Conservation (phyloP, 768 basidiomycete genomes). For the Psilocybe cubensis region DNA sequence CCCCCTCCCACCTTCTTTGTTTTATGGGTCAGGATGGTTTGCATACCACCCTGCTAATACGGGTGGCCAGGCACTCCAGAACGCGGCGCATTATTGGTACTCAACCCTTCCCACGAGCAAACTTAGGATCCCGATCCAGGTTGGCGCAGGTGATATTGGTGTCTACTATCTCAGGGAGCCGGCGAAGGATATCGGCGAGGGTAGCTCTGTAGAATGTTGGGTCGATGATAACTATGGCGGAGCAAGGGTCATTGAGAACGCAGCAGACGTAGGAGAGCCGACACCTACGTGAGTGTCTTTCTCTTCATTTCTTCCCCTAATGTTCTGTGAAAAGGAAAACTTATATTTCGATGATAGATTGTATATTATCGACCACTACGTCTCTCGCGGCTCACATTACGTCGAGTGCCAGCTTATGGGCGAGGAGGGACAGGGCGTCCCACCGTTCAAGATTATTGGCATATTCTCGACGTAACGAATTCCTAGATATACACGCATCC, state of each 20-base stretch:
- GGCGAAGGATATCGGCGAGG: constrained; percentile 53
- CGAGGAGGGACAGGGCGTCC: constrained; percentile 81
- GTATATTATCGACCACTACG: constrained; percentile 83
- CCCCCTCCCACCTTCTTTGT: constrained; percentile 91
- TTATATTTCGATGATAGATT: constrained; percentile 48
- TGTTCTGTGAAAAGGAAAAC: constrained; percentile 1
- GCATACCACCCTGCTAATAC: constrained; percentile 65
- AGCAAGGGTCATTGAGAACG: constrained; percentile 77
- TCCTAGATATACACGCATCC: neutral
- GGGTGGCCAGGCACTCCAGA: constrained; percentile 48
- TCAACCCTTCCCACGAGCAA: constrained; percentile 84
- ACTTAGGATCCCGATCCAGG: constrained; percentile 81
- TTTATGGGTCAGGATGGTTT: constrained; percentile 93
- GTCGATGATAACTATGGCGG: constrained; percentile 95
- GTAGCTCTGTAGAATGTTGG: constrained; percentile 86
- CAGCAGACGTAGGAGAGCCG: constrained; percentile 62
- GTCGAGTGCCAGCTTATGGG: constrained; percentile 90
- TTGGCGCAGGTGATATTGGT: constrained; percentile 90
- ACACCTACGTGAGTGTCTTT: constrained; percentile 64
- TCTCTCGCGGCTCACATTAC: constrained; percentile 88
- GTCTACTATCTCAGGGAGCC: constrained; percentile 89
- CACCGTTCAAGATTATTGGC: constrained; percentile 89
- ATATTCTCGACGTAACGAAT: constrained; percentile 84
- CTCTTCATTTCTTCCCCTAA: neutral
- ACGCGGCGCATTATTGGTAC: constrained; percentile 87